Percentiles rank a stretch among this genome's conserved stretches.
These are phyloP conservation scores for Megacollybia marginata DNA, from an alignment of 768 basidiomycete species.

Conservation along the genomic window DNA sequence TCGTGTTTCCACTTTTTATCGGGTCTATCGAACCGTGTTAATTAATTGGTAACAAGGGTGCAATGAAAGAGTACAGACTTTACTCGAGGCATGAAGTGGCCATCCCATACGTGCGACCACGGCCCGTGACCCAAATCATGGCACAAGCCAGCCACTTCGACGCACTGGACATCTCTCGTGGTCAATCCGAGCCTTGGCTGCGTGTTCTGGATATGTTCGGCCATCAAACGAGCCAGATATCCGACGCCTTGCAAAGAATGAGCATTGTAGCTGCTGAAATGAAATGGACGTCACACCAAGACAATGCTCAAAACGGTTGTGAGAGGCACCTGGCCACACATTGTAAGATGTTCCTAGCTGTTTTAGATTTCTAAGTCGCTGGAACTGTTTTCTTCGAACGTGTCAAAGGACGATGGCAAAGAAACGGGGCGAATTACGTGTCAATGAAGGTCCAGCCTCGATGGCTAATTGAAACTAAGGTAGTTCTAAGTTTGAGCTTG, in stretches of 20 bases:
- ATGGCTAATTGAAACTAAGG: slow-evolving; percentile 30
- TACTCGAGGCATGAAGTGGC: slow-evolving; percentile 58
- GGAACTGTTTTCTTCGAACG: slow-evolving; percentile 56
- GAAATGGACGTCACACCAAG: slow-evolving; percentile 42
- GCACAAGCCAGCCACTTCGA: slow-evolving; percentile 74
- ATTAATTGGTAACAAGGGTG: neutral
- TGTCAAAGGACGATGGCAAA: neutral
- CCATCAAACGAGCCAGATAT: slow-evolving; percentile 61
- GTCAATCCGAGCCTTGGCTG: slow-evolving; percentile 64
- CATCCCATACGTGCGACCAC: slow-evolving; percentile 83
- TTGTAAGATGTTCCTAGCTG: slow-evolving; percentile 73
- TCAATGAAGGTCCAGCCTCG: slow-evolving; percentile 48
- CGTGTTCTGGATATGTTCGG: slow-evolving; percentile 40
- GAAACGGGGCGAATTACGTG: slow-evolving; percentile 39
- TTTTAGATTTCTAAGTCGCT: slow-evolving; percentile 69
- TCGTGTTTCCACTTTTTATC: slow-evolving; percentile 64
- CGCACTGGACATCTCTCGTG: slow-evolving; percentile 65
- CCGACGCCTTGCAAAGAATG: slow-evolving; percentile 53
- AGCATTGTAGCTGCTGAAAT: slow-evolving; percentile 1
- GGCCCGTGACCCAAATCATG: slow-evolving; percentile 86
- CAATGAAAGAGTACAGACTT: slow-evolving; percentile 35
- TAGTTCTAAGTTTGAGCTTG: slow-evolving; percentile 5
- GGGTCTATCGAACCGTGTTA: slow-evolving; percentile 25
- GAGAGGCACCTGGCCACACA: slow-evolving; percentile 73
- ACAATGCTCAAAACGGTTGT: slow-evolving; percentile 80